Conservation (phyloP, 2,329 filamentous ascomycete species). For the Metarhizium brunneum region DNA sequence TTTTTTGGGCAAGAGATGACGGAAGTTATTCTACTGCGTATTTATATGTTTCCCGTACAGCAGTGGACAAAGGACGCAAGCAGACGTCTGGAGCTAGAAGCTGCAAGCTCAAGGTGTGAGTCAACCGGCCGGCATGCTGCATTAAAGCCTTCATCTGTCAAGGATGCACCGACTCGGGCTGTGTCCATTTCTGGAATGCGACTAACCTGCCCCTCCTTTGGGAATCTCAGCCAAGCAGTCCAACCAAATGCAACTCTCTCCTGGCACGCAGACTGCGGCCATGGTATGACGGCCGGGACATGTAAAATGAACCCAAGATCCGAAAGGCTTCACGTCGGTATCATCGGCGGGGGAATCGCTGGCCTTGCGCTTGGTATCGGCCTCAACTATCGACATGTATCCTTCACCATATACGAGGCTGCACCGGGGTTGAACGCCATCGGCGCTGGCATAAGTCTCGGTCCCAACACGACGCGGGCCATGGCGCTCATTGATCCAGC, state of each 20-base stretch:
- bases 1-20: too few species aligned
- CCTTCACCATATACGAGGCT: constrained; percentile 38
- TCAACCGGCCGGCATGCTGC: too few species aligned
- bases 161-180: background rate
- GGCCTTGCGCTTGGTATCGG: constrained; percentile 39
- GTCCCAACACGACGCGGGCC: constrained; percentile 39
- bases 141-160: too few species aligned
- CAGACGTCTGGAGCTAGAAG: too few species aligned
- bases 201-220: too few species aligned
- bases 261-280: too few species aligned
- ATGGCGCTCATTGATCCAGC: constrained; percentile 29
- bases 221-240: too few species aligned
- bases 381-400: constrained; percentile 31
- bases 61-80: too few species aligned
- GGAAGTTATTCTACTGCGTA: too few species aligned
- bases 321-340: constrained; percentile 18
- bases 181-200: background rate
- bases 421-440: constrained; percentile 32
- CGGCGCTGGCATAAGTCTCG: constrained; percentile 43
- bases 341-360: constrained; percentile 43
- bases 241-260: too few species aligned
- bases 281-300: background rate
- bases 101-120: too few species aligned
- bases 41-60: too few species aligned
- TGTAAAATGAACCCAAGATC: background rate